Base-by-base conservation (phyloP, 352 stramenopile species). In the Pythium pectinolyticum region DNA sequence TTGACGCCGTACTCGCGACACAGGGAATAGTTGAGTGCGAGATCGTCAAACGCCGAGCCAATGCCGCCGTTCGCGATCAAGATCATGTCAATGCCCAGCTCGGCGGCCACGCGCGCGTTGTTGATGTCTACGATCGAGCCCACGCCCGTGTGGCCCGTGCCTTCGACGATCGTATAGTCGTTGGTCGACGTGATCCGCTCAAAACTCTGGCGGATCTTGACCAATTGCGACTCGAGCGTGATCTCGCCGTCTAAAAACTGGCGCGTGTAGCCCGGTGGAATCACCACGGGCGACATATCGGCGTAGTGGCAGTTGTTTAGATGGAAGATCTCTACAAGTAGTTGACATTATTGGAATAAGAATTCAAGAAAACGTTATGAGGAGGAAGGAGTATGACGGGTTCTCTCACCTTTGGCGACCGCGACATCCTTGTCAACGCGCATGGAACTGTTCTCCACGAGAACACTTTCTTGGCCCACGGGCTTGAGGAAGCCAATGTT, bases 211-310 rank as follows among this genome's bases (percentile, higher is more conserved):
- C 67, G 78, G 40, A 93, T 93, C 55, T 88, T 86, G 25, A 55
- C 31, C 37, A 93, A 57, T 64, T 93, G 84, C 45, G 72, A 80
- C 61, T 90, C 80, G 56, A 91, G 78, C 31, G 82, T 92, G 60
- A 96, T 94, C 63, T 98, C 75, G 22, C 94, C 94, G 62, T 99
- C 95, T 22, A 99, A 77, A 66, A 95, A 99, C n/a, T 97, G 72
- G 63, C 94, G 95, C 30, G 96, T 99, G 71, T 99, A 99, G 8
- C 95, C 95, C 5, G 75, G 65, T 12, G 95, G 96, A 68, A 99
- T 98, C 63, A 99, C 89, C 6, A 99, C 94, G 12, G 96, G 96
- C 48, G 84, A 97, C 96, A 99, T 99, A 66, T 98, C 80, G 41
- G 74, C 62, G 75, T 99, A 99, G 32, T 93, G 79, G 56, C 96